Evolutionary conservation across 2,329 filamentous ascomycete genomes (phyloP).

Genomic region (Pochonia chlamydosporia): DNA sequence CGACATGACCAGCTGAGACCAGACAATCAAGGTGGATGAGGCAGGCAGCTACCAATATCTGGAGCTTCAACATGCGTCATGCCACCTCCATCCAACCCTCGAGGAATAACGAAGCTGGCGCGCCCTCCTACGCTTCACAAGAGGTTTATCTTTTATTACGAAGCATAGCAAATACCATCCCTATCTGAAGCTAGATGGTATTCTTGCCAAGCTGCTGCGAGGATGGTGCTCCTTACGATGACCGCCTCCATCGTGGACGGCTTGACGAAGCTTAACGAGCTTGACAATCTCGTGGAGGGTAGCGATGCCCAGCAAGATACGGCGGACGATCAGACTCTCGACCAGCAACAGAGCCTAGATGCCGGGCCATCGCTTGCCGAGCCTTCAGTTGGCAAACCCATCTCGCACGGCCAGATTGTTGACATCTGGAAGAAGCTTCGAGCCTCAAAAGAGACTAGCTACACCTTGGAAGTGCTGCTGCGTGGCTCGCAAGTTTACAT

Average conservation of each 20-base stretch:
- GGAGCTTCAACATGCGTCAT: no score
- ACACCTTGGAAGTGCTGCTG: conserved; percentile 64
- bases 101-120: no score
- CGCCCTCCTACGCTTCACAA: no score
- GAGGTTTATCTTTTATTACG: no score
- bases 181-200: not conserved
- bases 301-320: conserved; percentile 3
- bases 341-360: conserved; percentile 13
- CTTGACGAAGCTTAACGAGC: conserved; percentile 34
- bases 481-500: conserved; percentile 66
- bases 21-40: no score
- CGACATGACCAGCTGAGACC: no score
- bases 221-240: conserved; percentile 75
- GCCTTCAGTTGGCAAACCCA: conserved; percentile 56
- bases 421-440: conserved; percentile 52
- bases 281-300: conserved; percentile 13
- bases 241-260: conserved; percentile 62
- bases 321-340: conserved; percentile 8
- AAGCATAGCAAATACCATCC: no score
- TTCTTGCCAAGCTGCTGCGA: not conserved
- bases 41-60: no score
- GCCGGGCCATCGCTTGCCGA: conserved; percentile 44
- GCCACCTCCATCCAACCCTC: no score
- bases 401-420: conserved; percentile 66
- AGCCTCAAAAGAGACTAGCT: conserved; percentile 21